phyloP scores from a whole-genome alignment of 1,284 basidiomycete genomes.

The Ceratobasidium sp. region DNA sequence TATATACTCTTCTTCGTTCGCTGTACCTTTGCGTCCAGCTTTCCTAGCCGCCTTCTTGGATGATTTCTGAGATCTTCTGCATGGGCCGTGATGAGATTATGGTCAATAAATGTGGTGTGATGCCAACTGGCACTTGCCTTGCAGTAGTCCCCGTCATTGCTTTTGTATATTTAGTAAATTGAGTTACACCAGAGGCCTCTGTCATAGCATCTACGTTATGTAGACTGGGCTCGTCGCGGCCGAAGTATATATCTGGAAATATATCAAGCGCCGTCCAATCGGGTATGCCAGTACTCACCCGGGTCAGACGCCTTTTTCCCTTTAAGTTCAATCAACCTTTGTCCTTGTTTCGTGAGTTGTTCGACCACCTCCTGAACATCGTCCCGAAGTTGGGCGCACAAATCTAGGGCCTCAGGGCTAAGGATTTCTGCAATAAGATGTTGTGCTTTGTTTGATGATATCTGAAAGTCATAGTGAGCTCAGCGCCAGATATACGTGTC shows the following conservation, averaged over 20 bases:
- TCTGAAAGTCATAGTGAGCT: background rate
- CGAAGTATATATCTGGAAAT: constrained; percentile 78
- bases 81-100: background rate
- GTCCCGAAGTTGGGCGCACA: constrained; percentile 75
- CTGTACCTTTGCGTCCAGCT: constrained; percentile 89
- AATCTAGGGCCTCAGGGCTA: constrained; percentile 79
- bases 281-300: constrained; percentile 56
- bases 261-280: background rate
- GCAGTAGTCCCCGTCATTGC: constrained; percentile 69
- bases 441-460: constrained; percentile 57
- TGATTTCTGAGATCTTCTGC: constrained; percentile 72
- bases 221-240: constrained; percentile 67
- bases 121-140: constrained; percentile 56
- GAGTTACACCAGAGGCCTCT: constrained; percentile 86
- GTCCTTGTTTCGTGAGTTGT: constrained; percentile 84
- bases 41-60: constrained; percentile 85
- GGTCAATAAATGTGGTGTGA: background rate
- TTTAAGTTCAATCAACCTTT: constrained; percentile 79
- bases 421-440: constrained; percentile 79
- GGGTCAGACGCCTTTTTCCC: constrained; percentile 80
- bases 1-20: constrained; percentile 97
- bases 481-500: too few species aligned
- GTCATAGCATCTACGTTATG: constrained; percentile 96
- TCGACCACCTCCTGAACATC: constrained; percentile 87
- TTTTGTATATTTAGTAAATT: constrained; percentile 93